Conservation (phyloP, 2,329 filamentous ascomycete species). For the Cadophora malorum region DNA sequence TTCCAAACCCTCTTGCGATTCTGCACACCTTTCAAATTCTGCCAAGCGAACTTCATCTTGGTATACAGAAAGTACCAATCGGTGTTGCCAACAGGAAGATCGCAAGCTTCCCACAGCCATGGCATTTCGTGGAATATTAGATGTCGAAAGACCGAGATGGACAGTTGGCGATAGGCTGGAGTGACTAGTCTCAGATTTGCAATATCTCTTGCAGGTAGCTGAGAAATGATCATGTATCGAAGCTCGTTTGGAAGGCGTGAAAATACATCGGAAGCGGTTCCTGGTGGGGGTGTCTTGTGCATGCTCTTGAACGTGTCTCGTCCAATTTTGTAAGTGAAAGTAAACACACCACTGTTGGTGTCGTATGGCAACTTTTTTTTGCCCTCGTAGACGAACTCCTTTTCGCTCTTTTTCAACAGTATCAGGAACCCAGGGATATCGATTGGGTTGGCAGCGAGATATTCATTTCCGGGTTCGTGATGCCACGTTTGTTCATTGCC, state of each 20-base stretch:
- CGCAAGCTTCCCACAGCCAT: conserved; percentile 39
- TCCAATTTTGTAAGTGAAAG: background rate
- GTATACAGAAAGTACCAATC: conserved; percentile 39
- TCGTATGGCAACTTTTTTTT: background rate
- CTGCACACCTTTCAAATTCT: conserved; percentile 37
- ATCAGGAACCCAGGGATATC: conserved; percentile 35
- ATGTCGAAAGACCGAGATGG: conserved; percentile 34
- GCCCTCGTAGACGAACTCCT: background rate
- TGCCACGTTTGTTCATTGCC: conserved; percentile 26
- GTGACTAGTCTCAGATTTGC: conserved; percentile 37
- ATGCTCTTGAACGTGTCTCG: no score
- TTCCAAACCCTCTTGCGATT: conserved; percentile 41
- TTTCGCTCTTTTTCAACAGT: conserved; percentile 25
- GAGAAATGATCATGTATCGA: conserved; percentile 29
- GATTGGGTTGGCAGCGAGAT: conserved; percentile 40
- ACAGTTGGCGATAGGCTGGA: conserved; percentile 35
- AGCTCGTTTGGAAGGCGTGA: conserved; percentile 36
- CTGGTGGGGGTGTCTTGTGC: background rate
- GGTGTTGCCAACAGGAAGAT: conserved; percentile 27
- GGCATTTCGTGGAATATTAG: conserved; percentile 40
- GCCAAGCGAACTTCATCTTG: conserved; percentile 31
- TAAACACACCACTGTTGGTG: background rate
- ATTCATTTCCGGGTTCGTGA: conserved; percentile 32
- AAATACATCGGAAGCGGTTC: conserved; percentile 25
- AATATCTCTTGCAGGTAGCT: conserved; percentile 36